Conservation (phyloP, 2,329 filamentous ascomycete genomes). For the Aotearoamyces nothofagi region DNA sequence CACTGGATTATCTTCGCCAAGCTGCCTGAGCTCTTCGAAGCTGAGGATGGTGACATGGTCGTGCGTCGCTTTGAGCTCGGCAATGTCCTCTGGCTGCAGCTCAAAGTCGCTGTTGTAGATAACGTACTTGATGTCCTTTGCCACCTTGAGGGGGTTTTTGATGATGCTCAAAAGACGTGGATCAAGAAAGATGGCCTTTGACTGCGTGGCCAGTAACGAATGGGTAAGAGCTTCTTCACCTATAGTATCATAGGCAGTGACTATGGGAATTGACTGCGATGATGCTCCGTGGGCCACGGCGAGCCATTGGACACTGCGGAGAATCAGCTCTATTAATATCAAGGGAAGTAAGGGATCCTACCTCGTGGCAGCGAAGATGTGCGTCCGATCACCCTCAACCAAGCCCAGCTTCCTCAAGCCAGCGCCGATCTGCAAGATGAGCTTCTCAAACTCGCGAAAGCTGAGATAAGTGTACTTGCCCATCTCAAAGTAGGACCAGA, state of each 20-base stretch:
- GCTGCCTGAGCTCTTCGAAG: slow-evolving; percentile 33
- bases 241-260: slow-evolving; percentile 88
- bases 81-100: slow-evolving; percentile 28
- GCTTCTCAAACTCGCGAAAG: slow-evolving; percentile 61
- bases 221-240: slow-evolving; percentile 72
- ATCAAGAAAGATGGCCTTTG: slow-evolving; percentile 75
- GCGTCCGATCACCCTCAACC: neutral
- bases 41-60: slow-evolving; percentile 34
- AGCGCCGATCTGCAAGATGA: slow-evolving; percentile 49
- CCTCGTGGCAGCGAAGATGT: neutral
- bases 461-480: slow-evolving; percentile 61
- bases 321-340: slow-evolving; percentile 41
- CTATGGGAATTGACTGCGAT: slow-evolving; percentile 79
- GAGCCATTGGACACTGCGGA: slow-evolving; percentile 27
- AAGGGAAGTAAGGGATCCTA: neutral
- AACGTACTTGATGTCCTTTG: slow-evolving; percentile 32
- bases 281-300: slow-evolving; percentile 35
- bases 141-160: slow-evolving; percentile 39
- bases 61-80: slow-evolving; percentile 36
- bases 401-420: slow-evolving; percentile 60
- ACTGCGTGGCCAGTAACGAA: slow-evolving; percentile 67
- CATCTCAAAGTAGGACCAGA: slow-evolving; percentile 77
- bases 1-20: slow-evolving; percentile 42
- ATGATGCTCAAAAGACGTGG: slow-evolving; percentile 55
- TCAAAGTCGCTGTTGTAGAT: slow-evolving; percentile 37